Conservation (phyloP, 1,284 basidiomycete species). For the Cutaneotrichosporon mucoides region DNA sequence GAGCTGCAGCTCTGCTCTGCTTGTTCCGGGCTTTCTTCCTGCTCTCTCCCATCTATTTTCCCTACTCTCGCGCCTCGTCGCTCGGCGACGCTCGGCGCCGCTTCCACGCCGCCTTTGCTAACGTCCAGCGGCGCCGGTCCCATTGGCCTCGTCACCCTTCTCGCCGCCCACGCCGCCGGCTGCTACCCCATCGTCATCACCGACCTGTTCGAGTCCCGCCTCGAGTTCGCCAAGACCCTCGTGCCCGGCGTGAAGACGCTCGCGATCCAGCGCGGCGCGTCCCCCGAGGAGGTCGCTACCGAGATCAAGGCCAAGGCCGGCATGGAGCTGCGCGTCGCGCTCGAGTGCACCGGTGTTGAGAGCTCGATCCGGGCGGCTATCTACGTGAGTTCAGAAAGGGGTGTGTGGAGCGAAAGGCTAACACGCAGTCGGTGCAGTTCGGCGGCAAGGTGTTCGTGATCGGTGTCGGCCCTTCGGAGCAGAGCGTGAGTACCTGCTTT, state of each 20-base stretch:
- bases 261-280: slow-evolving; percentile 36
- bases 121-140: slow-evolving; percentile 50
- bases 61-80: too few relatives aligned
- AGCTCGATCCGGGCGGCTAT: slow-evolving; percentile 77
- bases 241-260: slow-evolving; percentile 52
- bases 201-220: slow-evolving; percentile 52
- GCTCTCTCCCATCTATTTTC: too few relatives aligned
- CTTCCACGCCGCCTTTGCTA: too few relatives aligned
- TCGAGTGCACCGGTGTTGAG: slow-evolving; percentile 72
- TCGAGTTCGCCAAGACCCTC: slow-evolving; percentile 55
- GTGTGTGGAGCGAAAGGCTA: too few relatives aligned
- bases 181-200: slow-evolving; percentile 56
- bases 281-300: slow-evolving; percentile 37
- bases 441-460: slow-evolving; percentile 55
- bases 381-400: slow-evolving; percentile 51
- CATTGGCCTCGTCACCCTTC: slow-evolving; percentile 55
- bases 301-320: slow-evolving; percentile 45
- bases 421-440: slow-evolving; percentile 47
- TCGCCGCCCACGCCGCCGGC: slow-evolving; percentile 54
- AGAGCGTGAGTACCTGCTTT: slow-evolving; percentile 26
- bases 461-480: slow-evolving; percentile 53
- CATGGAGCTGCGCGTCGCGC: slow-evolving; percentile 33
- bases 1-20: too few relatives aligned
- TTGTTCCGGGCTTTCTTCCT: too few relatives aligned
- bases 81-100: too few relatives aligned